Conservation (phyloP, 352 stramenopile genomes). For the Phytopythium mirpurense region DNA sequence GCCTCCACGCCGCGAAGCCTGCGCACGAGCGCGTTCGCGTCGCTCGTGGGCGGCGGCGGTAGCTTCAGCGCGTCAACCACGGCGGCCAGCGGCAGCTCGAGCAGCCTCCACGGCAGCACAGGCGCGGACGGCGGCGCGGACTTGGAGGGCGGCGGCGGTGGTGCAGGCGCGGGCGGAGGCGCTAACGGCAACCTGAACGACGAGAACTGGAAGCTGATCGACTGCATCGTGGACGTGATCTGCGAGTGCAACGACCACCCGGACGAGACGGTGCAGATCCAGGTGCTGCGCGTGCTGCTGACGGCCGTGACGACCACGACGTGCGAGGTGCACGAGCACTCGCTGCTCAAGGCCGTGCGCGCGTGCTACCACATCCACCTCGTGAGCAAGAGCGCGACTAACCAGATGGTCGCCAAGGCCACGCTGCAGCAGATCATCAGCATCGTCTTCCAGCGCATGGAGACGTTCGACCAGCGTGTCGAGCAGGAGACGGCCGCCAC, state of each 20-base stretch:
- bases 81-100: background rate
- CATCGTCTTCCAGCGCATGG: constrained; percentile 96
- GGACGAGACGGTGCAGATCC: constrained; percentile 90
- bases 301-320: constrained; percentile 88
- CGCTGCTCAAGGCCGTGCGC: constrained; percentile 93
- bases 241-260: constrained; percentile 89
- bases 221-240: constrained; percentile 86
- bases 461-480: constrained; percentile 83
- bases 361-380: constrained; percentile 97
- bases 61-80: constrained; percentile 9
- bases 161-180: constrained; percentile 8
- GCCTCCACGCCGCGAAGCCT: constrained; percentile 3
- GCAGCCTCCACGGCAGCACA: background rate
- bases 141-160: constrained; percentile 6
- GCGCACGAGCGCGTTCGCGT: constrained; percentile 9
- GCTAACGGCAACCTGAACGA: constrained; percentile 24
- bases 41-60: constrained; percentile 8
- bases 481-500: constrained; percentile 60
- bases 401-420: constrained; percentile 97
- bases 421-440: constrained; percentile 96
- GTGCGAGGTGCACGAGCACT: constrained; percentile 89
- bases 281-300: constrained; percentile 90
- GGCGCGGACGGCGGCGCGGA: constrained; percentile 11
- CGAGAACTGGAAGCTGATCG: constrained; percentile 74
- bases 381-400: constrained; percentile 87